Evolutionary conservation across 2,329 filamentous ascomycete species (phyloP).

Genomic region (Blastomyces gilchristii): DNA sequence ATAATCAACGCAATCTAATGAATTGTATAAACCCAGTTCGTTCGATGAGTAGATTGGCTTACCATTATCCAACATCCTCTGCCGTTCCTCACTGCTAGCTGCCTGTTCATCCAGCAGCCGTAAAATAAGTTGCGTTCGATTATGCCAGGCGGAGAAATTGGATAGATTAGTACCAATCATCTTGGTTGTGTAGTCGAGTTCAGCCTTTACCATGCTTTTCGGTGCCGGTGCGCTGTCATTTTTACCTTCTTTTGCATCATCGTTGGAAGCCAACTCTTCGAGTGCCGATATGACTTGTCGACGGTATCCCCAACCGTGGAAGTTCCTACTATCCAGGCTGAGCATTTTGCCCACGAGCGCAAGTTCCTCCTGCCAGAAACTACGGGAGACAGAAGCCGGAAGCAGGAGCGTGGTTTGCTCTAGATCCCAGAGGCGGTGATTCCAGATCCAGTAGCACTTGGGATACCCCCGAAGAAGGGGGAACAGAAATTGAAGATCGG

Average conservation of each 20-base stretch:
- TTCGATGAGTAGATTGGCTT: slow-evolving; percentile 14
- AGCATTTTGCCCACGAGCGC: slow-evolving; percentile 81
- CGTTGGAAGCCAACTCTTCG: slow-evolving; percentile 42
- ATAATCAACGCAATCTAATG: background rate
- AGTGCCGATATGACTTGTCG: slow-evolving; percentile 66
- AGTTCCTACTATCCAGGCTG: slow-evolving; percentile 74
- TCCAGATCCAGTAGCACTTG: slow-evolving; percentile 99
- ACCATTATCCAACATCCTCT: slow-evolving; percentile 62
- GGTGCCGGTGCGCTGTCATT: slow-evolving; percentile 34
- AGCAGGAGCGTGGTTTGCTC: slow-evolving; percentile 58
- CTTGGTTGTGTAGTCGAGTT: slow-evolving; percentile 81
- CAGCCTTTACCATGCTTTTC: slow-evolving; percentile 60
- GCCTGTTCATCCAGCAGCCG: slow-evolving; percentile 60
- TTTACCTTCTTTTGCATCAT: slow-evolving; percentile 13
- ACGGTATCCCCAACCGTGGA: slow-evolving; percentile 92
- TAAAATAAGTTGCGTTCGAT: slow-evolving; percentile 72
- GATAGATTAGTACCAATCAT: slow-evolving; percentile 80
- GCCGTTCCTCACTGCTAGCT: slow-evolving; percentile 53
- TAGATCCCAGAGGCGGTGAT: slow-evolving; percentile 80
- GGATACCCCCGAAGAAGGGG: slow-evolving; percentile 75
- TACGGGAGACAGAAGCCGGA: slow-evolving; percentile 44
- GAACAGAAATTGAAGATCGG: slow-evolving; percentile 72
- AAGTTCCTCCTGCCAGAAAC: slow-evolving; percentile 77
- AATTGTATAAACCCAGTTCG: background rate
- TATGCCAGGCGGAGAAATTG: slow-evolving; percentile 97